These are phyloP conservation scores for Podila minutissima DNA, from an alignment of 192 early-diverging fungal genomes.

Conservation along the genomic window DNA sequence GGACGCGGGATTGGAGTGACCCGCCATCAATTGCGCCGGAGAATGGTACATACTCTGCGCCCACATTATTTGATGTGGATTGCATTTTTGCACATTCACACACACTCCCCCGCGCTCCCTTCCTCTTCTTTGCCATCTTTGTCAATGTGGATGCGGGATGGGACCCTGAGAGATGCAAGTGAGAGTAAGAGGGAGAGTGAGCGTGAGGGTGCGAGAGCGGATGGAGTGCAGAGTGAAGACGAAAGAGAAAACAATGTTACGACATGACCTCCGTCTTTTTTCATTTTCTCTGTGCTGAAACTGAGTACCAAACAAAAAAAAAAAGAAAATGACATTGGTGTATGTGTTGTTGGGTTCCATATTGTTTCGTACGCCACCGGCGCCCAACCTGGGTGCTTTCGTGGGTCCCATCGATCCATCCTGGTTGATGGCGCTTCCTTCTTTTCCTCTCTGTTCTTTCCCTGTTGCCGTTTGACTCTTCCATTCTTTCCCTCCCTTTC, in stretches of 20 bases:
- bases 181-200: background rate
- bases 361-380: background rate
- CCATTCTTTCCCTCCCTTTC: background rate
- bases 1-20: too few species aligned
- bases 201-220: background rate
- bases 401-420: background rate
- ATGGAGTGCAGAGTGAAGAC: background rate
- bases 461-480: background rate
- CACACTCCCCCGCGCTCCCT: background rate
- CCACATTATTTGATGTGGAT: too few species aligned
- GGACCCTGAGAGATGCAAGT: background rate
- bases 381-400: too few species aligned
- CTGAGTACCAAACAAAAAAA: background rate
- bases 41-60: too few species aligned
- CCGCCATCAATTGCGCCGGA: too few species aligned
- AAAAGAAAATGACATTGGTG: too few species aligned
- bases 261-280: slow-evolving; percentile 3
- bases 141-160: background rate
- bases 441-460: background rate
- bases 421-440: background rate
- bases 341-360: too few species aligned
- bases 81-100: background rate
- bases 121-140: background rate
- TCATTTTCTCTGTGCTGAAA: background rate
- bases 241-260: background rate